Percentiles rank a stretch among this genome's conserved stretches.
Conservation (phyloP, 106 monocot species). For the Amphibolis antarctica region DNA sequence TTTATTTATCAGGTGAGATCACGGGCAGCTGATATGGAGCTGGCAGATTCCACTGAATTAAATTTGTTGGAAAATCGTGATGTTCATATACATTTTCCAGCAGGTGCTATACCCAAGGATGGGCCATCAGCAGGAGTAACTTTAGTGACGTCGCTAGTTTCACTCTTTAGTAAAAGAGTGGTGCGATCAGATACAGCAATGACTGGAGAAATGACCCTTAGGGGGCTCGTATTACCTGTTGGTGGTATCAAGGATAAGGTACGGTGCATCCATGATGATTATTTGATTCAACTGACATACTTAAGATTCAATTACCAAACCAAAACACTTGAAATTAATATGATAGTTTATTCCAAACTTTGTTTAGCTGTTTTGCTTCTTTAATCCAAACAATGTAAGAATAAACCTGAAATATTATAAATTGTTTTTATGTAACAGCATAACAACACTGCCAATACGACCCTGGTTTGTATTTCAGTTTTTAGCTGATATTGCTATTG, state of each 20-base stretch:
- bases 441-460: too few relatives aligned
- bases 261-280: neutral
- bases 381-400: too few relatives aligned
- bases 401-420: too few relatives aligned
- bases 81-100: constrained; percentile 98
- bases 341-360: too few relatives aligned
- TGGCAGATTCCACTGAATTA: constrained; percentile 29
- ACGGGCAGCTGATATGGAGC: constrained; percentile 66
- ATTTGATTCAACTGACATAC: constrained; percentile 1
- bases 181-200: constrained; percentile 92
- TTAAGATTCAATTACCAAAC: too few relatives aligned
- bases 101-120: constrained; percentile 96
- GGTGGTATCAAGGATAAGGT: constrained; percentile 98
- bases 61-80: constrained; percentile 75
- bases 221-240: constrained; percentile 91
- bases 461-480: neutral
- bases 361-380: too few relatives aligned
- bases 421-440: too few relatives aligned
- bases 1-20: constrained; percentile 57
- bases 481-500: neutral
- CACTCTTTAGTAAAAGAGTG: constrained; percentile 72
- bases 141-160: constrained; percentile 89
- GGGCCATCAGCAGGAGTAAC: constrained; percentile 98
- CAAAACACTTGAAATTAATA: too few relatives aligned
- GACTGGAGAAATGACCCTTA: constrained; percentile 95